Evolutionary conservation across 176 grass and related monocot genomes (phyloP), one percentile per base, ranked within the genome.

Genomic region (Aegilops tauschii): DNA sequence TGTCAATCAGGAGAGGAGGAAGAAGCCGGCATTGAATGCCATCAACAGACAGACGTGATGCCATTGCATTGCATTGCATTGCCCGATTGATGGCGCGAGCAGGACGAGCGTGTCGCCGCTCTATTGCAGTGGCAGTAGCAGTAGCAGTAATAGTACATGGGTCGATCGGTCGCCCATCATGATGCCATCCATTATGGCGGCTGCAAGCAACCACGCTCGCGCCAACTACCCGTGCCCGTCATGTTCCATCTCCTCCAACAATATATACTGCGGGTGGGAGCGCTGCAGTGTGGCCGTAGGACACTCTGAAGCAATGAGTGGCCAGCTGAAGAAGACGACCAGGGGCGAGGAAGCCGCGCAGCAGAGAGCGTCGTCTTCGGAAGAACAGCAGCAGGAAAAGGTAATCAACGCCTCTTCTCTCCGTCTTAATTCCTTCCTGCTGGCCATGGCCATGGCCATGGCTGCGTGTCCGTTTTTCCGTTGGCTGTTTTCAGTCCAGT

Each of bases 341-440:
- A 69, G 10, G 32, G 30, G 16, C 5, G 31, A 69, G 20, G 45
- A 69, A 20, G 20, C 12, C 10, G 12, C 44, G 4, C 30, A 50
- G 42, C 21, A 40, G 31, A 85, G 3, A 29, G 13, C 5, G 8
- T 7, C 63, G 9, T 86, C 84, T 29, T 59, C 23, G 2, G 75
- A 86, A 40, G 84, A 79, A 18, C 16, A 54, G 39, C 45, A 69
- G 47, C 75, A 59, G 16, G 30, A 12, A 29, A 79, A 59, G 84
- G 84, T 86, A 68, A 50, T 50, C 4, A 16, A 13, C 47, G 4
- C 1, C 4, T 50, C 13, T 50, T 50, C 13, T 16, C 47, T 80
- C 8, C 12, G 14, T 11, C 3, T 29, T 2, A 29, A 40, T 54
- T 54, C 50, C 50, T 80, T 4, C 10, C 27, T 76, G 45, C 1